Evolutionary conservation across 2,329 filamentous ascomycete species (phyloP).

Genomic region (Botrytis paeoniae): DNA sequence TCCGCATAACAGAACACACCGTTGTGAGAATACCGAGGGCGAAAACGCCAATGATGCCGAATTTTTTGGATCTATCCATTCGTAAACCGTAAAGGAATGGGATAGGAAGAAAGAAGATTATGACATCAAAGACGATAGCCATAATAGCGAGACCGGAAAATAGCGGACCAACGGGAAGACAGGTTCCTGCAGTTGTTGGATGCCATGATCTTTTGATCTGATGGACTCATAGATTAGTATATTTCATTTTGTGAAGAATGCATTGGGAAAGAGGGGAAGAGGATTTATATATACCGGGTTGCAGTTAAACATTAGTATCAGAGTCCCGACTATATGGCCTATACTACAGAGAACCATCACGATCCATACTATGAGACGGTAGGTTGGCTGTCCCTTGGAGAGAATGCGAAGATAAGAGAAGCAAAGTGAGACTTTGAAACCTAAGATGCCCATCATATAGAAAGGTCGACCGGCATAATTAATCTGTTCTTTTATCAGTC

Average conservation of each 20-base stretch:
- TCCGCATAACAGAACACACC: slow-evolving; percentile 16
- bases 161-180: neutral
- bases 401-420: slow-evolving; percentile 24
- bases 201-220: slow-evolving; percentile 3
- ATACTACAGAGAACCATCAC: slow-evolving; percentile 2
- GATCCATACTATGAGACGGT: slow-evolving; percentile 10
- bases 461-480: slow-evolving; percentile 23
- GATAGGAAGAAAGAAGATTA: slow-evolving; percentile 25
- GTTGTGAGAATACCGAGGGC: slow-evolving; percentile 23
- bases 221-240: neutral
- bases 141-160: neutral
- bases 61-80: slow-evolving; percentile 23
- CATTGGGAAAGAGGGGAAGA: too few species aligned
- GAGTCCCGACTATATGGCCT: neutral
- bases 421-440: slow-evolving; percentile 23
- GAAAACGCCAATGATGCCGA: slow-evolving; percentile 24
- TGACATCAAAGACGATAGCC: slow-evolving; percentile 14
- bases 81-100: slow-evolving; percentile 22
- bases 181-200: slow-evolving; percentile 5
- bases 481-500: neutral
- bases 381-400: slow-evolving; percentile 13
- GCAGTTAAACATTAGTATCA: slow-evolving; percentile 7
- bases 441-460: slow-evolving; percentile 21
- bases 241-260: neutral
- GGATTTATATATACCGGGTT: neutral